Evolutionary conservation across 2,329 filamentous ascomycete species (phyloP).

Genomic region (Penicillium sp.): DNA sequence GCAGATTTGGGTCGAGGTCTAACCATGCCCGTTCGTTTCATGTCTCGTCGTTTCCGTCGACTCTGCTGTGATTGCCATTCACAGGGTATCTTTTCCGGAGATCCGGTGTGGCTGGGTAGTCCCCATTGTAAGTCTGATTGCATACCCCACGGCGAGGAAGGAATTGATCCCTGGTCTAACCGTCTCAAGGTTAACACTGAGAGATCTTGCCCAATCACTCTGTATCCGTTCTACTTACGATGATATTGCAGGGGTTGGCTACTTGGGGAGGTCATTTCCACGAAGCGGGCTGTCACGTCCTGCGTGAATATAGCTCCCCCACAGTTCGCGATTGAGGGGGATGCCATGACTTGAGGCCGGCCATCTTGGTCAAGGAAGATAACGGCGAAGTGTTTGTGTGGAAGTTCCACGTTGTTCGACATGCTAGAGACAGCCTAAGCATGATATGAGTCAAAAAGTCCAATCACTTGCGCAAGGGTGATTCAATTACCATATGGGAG

Average conservation of each 20-base stretch:
- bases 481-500: slow-evolving; percentile 18
- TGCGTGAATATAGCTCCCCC: slow-evolving; percentile 36
- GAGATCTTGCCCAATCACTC: no score
- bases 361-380: slow-evolving; percentile 39
- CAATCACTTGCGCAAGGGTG: neutral
- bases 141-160: slow-evolving; percentile 8
- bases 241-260: slow-evolving; percentile 23
- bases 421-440: slow-evolving; percentile 20
- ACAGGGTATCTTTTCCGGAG: slow-evolving; percentile 31
- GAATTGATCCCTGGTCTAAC: slow-evolving; percentile 10
- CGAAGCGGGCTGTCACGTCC: slow-evolving; percentile 37
- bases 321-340: slow-evolving; percentile 34
- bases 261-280: slow-evolving; percentile 27
- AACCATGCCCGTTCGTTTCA: slow-evolving; percentile 18
- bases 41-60: slow-evolving; percentile 27
- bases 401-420: slow-evolving; percentile 21
- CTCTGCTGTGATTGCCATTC: slow-evolving; percentile 32
- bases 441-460: neutral
- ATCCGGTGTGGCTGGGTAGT: slow-evolving; percentile 17
- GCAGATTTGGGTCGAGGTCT: slow-evolving; percentile 18
- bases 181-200: neutral
- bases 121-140: slow-evolving; percentile 27
- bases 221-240: slow-evolving; percentile 16
- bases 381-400: slow-evolving; percentile 39
- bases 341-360: slow-evolving; percentile 32